Evolutionary conservation across 1,284 basidiomycete genomes (phyloP).

Genomic region (Heterobasidion annosum): DNA sequence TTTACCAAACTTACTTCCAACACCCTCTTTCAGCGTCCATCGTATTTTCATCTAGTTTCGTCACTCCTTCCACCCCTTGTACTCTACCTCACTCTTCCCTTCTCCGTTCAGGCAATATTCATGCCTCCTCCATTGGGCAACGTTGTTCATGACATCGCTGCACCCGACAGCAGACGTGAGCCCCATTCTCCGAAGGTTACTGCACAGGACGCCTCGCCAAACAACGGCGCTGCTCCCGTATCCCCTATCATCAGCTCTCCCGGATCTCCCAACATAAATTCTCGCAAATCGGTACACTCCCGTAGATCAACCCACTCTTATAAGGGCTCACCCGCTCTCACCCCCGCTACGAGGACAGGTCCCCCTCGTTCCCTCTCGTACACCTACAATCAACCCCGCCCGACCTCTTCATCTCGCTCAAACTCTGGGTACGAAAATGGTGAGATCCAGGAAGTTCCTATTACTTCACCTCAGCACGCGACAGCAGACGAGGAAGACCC

Average conservation of each 20-base stretch:
- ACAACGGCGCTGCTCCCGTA: background rate
- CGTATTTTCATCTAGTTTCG: background rate
- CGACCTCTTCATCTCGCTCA: conserved; percentile 26
- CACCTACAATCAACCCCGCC: conserved; percentile 42
- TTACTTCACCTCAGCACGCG: background rate
- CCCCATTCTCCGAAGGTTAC: background rate
- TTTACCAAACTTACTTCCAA: too few relatives aligned
- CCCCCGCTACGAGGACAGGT: conserved; percentile 60
- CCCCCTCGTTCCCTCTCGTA: conserved; percentile 68
- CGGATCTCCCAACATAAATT: background rate
- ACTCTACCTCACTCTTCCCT: background rate
- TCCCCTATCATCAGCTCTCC: background rate
- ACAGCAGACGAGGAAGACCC: conserved; percentile 11
- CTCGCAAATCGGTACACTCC: background rate
- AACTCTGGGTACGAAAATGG: conserved; percentile 11
- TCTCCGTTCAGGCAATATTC: background rate
- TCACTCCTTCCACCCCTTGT: background rate
- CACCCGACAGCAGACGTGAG: background rate
- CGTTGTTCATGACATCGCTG: background rate
- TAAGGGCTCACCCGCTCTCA: conserved; percentile 23
- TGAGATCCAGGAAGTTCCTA: background rate
- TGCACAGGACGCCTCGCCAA: background rate
- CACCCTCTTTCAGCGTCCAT: too few relatives aligned
- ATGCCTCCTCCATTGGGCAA: background rate
- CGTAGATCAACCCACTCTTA: conserved; percentile 4